Evolutionary conservation across 2,329 filamentous ascomycete species (phyloP), one percentile per base, ranked within the genome.

Genomic region (Aspergillus sojae): DNA sequence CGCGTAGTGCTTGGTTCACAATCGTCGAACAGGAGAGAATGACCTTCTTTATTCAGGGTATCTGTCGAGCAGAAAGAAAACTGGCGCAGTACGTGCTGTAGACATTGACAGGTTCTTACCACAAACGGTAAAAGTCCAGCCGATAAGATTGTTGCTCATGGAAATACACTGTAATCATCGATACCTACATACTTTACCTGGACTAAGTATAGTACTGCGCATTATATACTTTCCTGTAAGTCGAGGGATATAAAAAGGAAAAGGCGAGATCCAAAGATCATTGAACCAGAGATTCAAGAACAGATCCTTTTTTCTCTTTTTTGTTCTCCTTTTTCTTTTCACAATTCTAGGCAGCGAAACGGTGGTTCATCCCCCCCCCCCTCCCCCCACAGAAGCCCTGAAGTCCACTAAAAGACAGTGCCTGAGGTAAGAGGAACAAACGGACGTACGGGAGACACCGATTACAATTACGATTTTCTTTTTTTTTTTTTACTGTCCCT

Each of bases 371-470:
- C 0, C 11, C 43, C 21, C 43, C 67, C 68, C 70, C 70, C 1
- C 11, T n/a, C 21, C 43, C 67, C 68, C 70, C 70, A 72, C 70
- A 70, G 64, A 69, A 72, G 67, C 69, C 68, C 68, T 70, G 68
- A 69, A 67, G 63, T 63, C 67, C 68, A 70, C 68, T 60, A 62
- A 62, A 39, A 57, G 36, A 21, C 50, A 16, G 30, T 53, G 30
- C 50, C 50, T 53, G 30, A 53, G 50, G 50, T 53, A 53, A 32
- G 50, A 53, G 45, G 45, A 53, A 53, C 28, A n/a, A 32, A 65
- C 68, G 67, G 70, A 62, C 61, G 68, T 69, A 66, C 68, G 70
- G 67, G 67, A 67, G 58, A 39, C 55, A 67, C 53, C 32, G 48
- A 52, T 60, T 45, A 58, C 52, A 54, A 54, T 58, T 55, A 46